These are phyloP conservation scores for Ascodesmis nigricans DNA, from an alignment of 495 filamentous ascomycete species.

Conservation along the genomic window DNA sequence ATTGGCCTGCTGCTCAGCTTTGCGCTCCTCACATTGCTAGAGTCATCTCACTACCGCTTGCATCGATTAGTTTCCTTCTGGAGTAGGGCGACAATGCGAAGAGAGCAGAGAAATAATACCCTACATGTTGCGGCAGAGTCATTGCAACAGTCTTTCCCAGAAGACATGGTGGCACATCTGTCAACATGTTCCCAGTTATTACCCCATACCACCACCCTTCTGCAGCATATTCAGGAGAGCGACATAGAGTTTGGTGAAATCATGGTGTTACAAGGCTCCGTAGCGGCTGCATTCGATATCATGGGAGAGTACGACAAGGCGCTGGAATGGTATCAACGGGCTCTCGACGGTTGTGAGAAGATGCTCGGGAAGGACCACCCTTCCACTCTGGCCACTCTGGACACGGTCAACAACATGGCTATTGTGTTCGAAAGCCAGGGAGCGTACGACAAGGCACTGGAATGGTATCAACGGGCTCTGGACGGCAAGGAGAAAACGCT, in stretches of 20 bases:
- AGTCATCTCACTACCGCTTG: background rate
- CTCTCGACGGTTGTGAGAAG: conserved; percentile 23
- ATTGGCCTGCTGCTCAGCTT: background rate
- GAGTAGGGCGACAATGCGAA: background rate
- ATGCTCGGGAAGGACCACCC: conserved; percentile 23
- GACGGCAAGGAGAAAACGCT: conserved; percentile 16
- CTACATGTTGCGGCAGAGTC: too few relatives aligned
- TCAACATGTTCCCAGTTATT: background rate
- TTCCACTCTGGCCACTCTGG: conserved; percentile 25
- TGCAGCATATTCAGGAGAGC: background rate
- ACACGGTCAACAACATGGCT: conserved; percentile 25
- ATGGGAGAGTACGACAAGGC: background rate
- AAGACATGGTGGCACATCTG: background rate
- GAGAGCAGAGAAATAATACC: background rate
- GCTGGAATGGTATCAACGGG: conserved; percentile 11
- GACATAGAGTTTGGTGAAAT: background rate
- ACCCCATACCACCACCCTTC: background rate
- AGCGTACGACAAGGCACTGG: conserved; percentile 14
- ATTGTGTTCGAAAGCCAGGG: conserved; percentile 2
- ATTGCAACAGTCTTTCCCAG: conserved; percentile 1
- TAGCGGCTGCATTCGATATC: background rate
- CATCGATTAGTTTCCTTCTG: conserved; percentile 1
- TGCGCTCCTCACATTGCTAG: background rate
- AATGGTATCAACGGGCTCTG: conserved; percentile 16
- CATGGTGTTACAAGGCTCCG: background rate